Evolutionary conservation across 2,329 filamentous ascomycete genomes (phyloP), one percentile per base, ranked within the genome.

Genomic region (Penicillium expansum): DNA sequence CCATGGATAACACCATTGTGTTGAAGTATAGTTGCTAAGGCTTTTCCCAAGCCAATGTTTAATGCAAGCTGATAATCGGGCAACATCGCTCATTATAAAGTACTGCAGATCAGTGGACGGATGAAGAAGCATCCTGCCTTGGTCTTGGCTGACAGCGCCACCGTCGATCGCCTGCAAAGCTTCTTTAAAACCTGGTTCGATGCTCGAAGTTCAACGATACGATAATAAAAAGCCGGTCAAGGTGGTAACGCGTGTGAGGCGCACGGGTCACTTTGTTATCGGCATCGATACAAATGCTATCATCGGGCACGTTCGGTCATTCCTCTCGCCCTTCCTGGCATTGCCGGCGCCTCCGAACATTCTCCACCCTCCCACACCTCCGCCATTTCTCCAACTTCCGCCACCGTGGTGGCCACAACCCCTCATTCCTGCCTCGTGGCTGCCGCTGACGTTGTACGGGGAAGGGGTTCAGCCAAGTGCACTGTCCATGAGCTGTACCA

Each of bases 271-370:
- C n/a, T 10, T 48, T 14, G 20, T 13, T 18, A 39, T 39, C 24
- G 32, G 14, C 22, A 22, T 51, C 20, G 13, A 45, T 18, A 5
- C 29, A 16, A 7, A 18, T 14, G 20, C 8, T n/a, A 16, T 38
- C 6, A 22, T 10, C 39, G n/a, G 24, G 13, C 30, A 29, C 13
- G 20, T 14, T 18, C 20, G 14, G 7, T 35, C 27, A 44, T 39
- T 27, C n/a, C n/a, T 9, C 14, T 44, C 18, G 24, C 37, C 22
- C 18, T 55, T 38, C 56, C 27, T 44, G 41, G 53, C 48, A 48
- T 60, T 55, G 27, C 57, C 59, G 59, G 54, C 6, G 48, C 55
- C 37, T 60, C 59, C 59, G 57, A 58, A n/a, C 27, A n/a, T 33
- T 41, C 41, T 29, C 41, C 58, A 47, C 45, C 45, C 22, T 35